Percentiles rank a stretch among this genome's conserved stretches.
Evolutionary conservation across 1,284 basidiomycete species (phyloP).

Genomic region (Sanghuangporus sanghuang): DNA sequence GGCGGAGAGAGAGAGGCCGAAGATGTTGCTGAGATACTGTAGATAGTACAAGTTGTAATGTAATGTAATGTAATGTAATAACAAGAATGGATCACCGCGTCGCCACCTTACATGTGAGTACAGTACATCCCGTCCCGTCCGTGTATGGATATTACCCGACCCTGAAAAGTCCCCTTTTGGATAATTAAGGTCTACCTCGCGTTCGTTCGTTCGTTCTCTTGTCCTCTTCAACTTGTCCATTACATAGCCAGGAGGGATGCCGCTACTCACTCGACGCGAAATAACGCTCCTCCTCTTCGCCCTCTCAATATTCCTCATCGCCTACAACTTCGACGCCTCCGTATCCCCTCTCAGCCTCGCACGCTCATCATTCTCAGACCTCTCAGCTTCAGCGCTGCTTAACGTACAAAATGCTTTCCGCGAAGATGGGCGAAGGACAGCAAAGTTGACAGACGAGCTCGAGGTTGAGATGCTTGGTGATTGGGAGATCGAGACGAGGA

Average conservation of each 20-base stretch:
- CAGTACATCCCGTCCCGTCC: too few species aligned
- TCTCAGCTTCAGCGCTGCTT: conserved; percentile 37
- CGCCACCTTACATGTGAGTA: background rate
- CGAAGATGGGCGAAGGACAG: conserved; percentile 43
- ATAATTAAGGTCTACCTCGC: background rate
- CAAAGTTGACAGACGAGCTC: conserved; percentile 45
- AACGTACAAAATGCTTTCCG: conserved; percentile 32
- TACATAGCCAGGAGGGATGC: background rate
- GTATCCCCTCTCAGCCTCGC: conserved; percentile 43
- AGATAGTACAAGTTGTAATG: too few species aligned
- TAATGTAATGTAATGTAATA: too few species aligned
- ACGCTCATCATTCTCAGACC: conserved; percentile 23
- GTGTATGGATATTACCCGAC: background rate
- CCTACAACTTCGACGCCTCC: conserved; percentile 61
- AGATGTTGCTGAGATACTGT: too few species aligned
- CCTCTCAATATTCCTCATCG: conserved; percentile 53
- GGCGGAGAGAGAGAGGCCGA: background rate
- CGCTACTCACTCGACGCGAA: conserved; percentile 56
- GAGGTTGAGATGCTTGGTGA: conserved; percentile 60
- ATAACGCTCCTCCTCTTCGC: conserved; percentile 55
- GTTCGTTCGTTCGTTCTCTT: background rate
- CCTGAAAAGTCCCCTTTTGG: background rate
- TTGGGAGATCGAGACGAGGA: conserved; percentile 44
- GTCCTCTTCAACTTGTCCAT: background rate
- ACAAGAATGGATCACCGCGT: background rate